These are phyloP conservation scores for Aspergillus felis DNA, from an alignment of 2,329 filamentous ascomycete species.

Conservation along the genomic window DNA sequence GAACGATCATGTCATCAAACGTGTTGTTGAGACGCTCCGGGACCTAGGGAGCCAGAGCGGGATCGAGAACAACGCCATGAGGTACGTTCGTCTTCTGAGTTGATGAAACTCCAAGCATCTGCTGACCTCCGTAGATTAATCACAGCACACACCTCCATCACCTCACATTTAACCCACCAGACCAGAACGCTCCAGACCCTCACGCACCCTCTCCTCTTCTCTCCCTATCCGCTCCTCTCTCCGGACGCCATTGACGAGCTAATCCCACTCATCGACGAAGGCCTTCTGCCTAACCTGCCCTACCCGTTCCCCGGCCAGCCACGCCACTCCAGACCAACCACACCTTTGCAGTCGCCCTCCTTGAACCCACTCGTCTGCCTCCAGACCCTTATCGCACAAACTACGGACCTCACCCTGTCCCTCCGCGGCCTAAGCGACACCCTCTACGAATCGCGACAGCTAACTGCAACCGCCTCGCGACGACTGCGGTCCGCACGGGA, in stretches of 20 bases:
- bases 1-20: slow-evolving; percentile 49
- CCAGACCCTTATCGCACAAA: slow-evolving; percentile 65
- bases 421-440: slow-evolving; percentile 86
- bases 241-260: slow-evolving; percentile 54
- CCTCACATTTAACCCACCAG: slow-evolving; percentile 59
- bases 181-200: slow-evolving; percentile 57
- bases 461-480: slow-evolving; percentile 74
- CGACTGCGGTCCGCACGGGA: slow-evolving; percentile 78
- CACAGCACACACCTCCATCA: slow-evolving; percentile 55
- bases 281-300: slow-evolving; percentile 51
- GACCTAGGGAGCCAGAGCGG: slow-evolving; percentile 54
- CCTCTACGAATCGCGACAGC: slow-evolving; percentile 89
- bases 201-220: slow-evolving; percentile 56
- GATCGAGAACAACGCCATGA: slow-evolving; percentile 54
- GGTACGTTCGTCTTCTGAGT: slow-evolving; percentile 36
- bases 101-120: neutral
- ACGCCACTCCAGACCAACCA: slow-evolving; percentile 23
- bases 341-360: slow-evolving; percentile 26
- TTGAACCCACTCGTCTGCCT: slow-evolving; percentile 60
- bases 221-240: slow-evolving; percentile 51
- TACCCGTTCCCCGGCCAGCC: slow-evolving; percentile 36
- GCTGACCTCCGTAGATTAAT: slow-evolving; percentile 44
- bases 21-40: slow-evolving; percentile 49
- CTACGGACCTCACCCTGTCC: slow-evolving; percentile 69
- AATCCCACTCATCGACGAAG: slow-evolving; percentile 52